These are phyloP conservation scores for Verticillium alfalfae DNA, from an alignment of 2,329 filamentous ascomycete genomes.

Conservation along the genomic window DNA sequence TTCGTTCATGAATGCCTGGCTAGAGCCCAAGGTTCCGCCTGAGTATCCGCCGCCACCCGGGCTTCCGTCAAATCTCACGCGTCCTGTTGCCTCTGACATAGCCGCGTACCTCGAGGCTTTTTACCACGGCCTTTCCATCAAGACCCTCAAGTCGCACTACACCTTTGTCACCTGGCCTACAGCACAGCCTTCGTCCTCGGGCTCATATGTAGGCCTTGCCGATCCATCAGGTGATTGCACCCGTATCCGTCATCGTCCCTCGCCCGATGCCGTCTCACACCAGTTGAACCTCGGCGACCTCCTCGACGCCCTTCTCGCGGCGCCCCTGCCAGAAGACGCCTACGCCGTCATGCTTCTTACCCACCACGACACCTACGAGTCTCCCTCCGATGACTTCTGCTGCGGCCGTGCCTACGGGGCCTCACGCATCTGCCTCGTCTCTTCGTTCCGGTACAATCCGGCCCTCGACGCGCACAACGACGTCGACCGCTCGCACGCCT, in stretches of 20 bases:
- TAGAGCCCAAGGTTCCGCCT: constrained; percentile 15
- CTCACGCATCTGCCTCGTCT: constrained; percentile 57
- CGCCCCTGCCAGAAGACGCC: constrained; percentile 51
- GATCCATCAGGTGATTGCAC: constrained; percentile 26
- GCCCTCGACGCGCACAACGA: constrained; percentile 29
- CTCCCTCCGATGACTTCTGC: constrained; percentile 60
- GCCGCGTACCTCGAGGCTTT: constrained; percentile 33
- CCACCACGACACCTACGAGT: constrained; percentile 60
- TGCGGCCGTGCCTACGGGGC: constrained; percentile 63
- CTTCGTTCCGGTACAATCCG: constrained; percentile 57
- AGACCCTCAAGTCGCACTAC: constrained; percentile 30
- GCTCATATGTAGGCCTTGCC: constrained; percentile 38
- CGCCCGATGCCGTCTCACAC: constrained; percentile 33
- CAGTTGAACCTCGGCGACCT: constrained; percentile 59
- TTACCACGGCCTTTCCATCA: constrained; percentile 50
- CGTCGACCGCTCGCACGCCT: constrained; percentile 47
- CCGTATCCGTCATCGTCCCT: constrained; percentile 44
- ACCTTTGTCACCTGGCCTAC: constrained; percentile 44
- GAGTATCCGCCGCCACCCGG: constrained; percentile 5
- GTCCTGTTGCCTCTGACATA: constrained; percentile 22
- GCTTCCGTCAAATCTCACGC: not conserved
- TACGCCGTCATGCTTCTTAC: constrained; percentile 53
- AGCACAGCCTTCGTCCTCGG: constrained; percentile 7
- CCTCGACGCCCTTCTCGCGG: constrained; percentile 47
- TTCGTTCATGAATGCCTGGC: constrained; percentile 35